Conservation (phyloP, 1,139 yeast species). For the Hyphopichia khmerensis region DNA sequence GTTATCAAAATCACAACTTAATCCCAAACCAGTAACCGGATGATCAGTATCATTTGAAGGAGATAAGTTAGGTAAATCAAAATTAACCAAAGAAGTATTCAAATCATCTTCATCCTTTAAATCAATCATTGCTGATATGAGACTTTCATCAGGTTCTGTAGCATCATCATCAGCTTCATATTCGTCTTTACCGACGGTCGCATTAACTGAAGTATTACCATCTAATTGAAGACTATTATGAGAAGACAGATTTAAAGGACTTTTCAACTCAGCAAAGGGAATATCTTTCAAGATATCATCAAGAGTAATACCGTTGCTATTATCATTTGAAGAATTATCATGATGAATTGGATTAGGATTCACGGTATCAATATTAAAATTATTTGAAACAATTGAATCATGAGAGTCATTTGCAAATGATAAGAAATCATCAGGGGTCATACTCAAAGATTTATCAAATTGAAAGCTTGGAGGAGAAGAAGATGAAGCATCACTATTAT, state of each 20-base stretch:
- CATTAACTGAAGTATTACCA: neutral
- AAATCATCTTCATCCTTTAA: neutral
- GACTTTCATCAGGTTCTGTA: conserved; percentile 6
- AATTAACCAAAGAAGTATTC: neutral
- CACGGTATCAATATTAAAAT: neutral
- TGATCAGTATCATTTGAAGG: neutral
- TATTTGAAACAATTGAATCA: neutral
- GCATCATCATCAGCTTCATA: conserved; percentile 9
- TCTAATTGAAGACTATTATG: conserved; percentile 2
- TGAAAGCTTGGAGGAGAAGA: conserved; percentile 1
- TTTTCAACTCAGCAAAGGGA: conserved; percentile 17
- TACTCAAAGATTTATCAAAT: conserved; percentile 1
- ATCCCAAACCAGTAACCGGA: neutral
- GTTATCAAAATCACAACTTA: conserved; percentile 1
- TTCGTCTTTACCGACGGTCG: conserved; percentile 3
- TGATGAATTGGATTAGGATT: neutral
- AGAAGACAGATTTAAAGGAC: conserved; percentile 1
- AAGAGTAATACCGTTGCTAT: conserved; percentile 13
- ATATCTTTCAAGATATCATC: conserved; percentile 23
- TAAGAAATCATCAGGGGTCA: conserved; percentile 2
- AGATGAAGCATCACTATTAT: neutral
- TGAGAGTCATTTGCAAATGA: conserved; percentile 1
- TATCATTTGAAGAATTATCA: too few species aligned
- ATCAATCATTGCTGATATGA: conserved; percentile 6
- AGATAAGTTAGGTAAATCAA: neutral